These are phyloP conservation scores for Hortaea sp. DNA, from an alignment of 2,329 filamentous ascomycete genomes.

Conservation along the genomic window DNA sequence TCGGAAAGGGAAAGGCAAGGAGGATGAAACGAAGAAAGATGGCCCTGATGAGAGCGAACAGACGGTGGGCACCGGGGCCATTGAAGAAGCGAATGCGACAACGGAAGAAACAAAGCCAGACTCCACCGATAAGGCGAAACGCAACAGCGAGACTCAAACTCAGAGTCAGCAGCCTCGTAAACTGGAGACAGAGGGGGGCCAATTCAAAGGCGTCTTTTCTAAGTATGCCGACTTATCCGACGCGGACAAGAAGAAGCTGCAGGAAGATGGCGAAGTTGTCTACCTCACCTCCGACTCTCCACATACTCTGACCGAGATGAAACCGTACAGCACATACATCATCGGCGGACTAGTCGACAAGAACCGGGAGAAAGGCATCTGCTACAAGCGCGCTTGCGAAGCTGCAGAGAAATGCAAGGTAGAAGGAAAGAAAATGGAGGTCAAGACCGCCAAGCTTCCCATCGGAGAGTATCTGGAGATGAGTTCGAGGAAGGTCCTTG, in stretches of 20 bases:
- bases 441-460: slow-evolving; percentile 82
- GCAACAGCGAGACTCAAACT: not conserved
- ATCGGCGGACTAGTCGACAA: slow-evolving; percentile 92
- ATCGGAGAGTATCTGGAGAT: slow-evolving; percentile 95
- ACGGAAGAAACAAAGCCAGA: too few relatives aligned
- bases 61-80: slow-evolving; percentile 12
- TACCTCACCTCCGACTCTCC: slow-evolving; percentile 92
- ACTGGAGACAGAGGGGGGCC: slow-evolving; percentile 9
- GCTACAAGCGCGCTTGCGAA: slow-evolving; percentile 63
- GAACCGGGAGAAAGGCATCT: slow-evolving; percentile 91
- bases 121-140: too few relatives aligned
- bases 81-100: not conserved
- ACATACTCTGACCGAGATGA: slow-evolving; percentile 69
- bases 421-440: slow-evolving; percentile 51
- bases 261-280: slow-evolving; percentile 50
- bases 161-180: not conserved
- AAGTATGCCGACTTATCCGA: slow-evolving; percentile 14
- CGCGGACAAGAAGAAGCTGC: slow-evolving; percentile 10
- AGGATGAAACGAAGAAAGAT: not conserved
- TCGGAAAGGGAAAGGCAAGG: not conserved
- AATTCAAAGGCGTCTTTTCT: slow-evolving; percentile 16
- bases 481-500: slow-evolving; percentile 72
- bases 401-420: not conserved
- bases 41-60: slow-evolving; percentile 5
- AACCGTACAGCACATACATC: slow-evolving; percentile 83